Evolutionary conservation across 179 eudicot species (phyloP), one percentile per base, ranked within the genome.

Genomic region (Heliamphora pulchella): DNA sequence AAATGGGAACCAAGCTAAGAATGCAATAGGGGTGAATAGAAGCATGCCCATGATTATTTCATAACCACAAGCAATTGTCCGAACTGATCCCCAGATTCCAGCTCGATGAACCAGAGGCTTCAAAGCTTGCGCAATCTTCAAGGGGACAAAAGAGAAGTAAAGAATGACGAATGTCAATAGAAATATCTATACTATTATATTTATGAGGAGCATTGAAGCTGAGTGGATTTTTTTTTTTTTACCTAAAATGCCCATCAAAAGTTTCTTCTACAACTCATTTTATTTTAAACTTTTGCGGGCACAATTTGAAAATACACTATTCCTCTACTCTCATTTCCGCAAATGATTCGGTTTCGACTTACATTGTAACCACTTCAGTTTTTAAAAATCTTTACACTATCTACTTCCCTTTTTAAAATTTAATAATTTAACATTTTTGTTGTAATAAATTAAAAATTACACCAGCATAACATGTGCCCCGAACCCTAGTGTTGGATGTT

Each of bases 1-100:
- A 47, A 90, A 90, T 1, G 93, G 93, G 70, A 90, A 90, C 93
- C 93, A 90, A 44, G 91, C 87, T 75, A 90, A 82, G 80, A 88
- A 88, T 4, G 93, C 87, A 0, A 90, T 85, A 0, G 93, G 93
- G 41, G 88, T 84, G 84, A 90, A 88, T 53, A 90, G 76, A 31
- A 88, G 79, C 78, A 88, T 70, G 4, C 93, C 93, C 85, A 90
- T 90, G 39, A 87, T 17, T 39, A 81, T 73, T 80, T 90, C 93
- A 70, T 90, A 90, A 11, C 76, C 86, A 18, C 88, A 83, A 59
- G 93, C 93, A 76, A 87, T 80, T 54, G 86, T 80, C 71, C 80
- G 47, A 53, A 88, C 80, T 0, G 88, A 87, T 55, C 81, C 76
- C 93, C 93, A 90, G 17, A 84, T 5, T 31, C 91, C 86, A 31